Conservation (phyloP, 1,284 basidiomycete species). For the Phenoliferia sp. region DNA sequence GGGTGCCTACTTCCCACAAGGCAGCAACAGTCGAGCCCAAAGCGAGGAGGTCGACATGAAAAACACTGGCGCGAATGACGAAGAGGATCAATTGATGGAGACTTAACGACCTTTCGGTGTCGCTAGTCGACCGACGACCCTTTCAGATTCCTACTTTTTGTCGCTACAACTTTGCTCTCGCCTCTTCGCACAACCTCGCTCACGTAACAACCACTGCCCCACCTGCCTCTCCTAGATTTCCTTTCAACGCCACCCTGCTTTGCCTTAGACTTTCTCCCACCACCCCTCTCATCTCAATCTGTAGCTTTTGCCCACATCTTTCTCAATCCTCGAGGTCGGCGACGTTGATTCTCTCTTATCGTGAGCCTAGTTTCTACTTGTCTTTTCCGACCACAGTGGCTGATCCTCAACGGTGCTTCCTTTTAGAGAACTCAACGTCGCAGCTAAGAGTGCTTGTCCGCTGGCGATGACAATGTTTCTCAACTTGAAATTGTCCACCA, state of each 20-base stretch:
- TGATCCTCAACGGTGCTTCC: too few relatives aligned
- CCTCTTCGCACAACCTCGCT: not conserved
- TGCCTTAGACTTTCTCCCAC: not conserved
- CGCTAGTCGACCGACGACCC: not conserved
- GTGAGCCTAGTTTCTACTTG: too few relatives aligned
- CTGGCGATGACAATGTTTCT: too few relatives aligned
- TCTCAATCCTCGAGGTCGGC: too few relatives aligned
- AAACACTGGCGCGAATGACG: not conserved
- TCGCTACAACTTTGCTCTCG: not conserved
- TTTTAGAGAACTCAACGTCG: too few relatives aligned
- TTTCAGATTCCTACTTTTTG: not conserved
- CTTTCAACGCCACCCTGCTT: not conserved
- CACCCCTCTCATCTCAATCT: too few relatives aligned
- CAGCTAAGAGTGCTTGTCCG: too few relatives aligned
- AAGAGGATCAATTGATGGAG: not conserved
- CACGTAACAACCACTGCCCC: not conserved
- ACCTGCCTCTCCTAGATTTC: not conserved
- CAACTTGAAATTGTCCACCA: too few relatives aligned
- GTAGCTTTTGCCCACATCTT: too few relatives aligned
- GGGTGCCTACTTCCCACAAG: not conserved
- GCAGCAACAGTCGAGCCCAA: not conserved
- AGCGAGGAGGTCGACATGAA: not conserved
- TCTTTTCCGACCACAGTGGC: too few relatives aligned
- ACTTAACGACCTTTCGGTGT: not conserved
- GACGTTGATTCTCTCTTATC: too few relatives aligned